Conservation (phyloP, 306 rosid species). For the Dalbergia cochinchinensis region DNA sequence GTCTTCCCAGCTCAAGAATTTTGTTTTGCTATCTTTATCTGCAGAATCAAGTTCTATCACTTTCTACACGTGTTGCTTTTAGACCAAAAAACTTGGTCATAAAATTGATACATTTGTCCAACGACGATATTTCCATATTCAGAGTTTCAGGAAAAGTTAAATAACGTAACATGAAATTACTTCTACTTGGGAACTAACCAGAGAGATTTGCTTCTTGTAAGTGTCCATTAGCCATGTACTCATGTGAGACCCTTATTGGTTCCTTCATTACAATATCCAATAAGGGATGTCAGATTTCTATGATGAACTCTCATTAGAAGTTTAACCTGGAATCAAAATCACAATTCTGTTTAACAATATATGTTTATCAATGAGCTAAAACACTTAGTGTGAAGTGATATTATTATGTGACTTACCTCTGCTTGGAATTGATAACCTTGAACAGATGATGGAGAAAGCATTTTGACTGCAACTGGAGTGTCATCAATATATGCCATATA, state of each 20-base stretch:
- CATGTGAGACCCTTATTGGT: constrained; percentile 46
- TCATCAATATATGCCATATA: constrained; percentile 50
- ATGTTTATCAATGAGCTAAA: neutral
- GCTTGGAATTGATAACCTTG: constrained; percentile 60
- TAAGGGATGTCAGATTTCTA: constrained; percentile 49
- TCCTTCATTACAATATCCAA: constrained; percentile 53
- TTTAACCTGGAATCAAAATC: constrained; percentile 33
- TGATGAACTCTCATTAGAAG: constrained; percentile 53
- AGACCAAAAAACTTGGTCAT: neutral
- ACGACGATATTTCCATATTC: neutral
- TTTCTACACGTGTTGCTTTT: neutral
- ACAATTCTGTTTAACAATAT: neutral
- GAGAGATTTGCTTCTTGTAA: constrained; percentile 48
- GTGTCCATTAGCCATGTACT: constrained; percentile 51
- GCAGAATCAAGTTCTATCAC: constrained; percentile 7
- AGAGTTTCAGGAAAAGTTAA: neutral
- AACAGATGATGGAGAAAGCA: constrained; percentile 55
- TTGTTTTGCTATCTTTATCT: constrained; percentile 8
- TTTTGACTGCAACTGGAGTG: constrained; percentile 63
- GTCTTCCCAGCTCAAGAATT: constrained; percentile 50
- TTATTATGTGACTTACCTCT: constrained; percentile 47
- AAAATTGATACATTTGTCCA: neutral
- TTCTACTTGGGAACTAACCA: constrained; percentile 38
- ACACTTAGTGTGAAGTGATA: neutral
- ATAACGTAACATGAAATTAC: neutral